Percentiles rank a stretch among this genome's conserved stretches.
These are phyloP conservation scores for Peribolospora kevripleyi DNA, from an alignment of 768 basidiomycete genomes.

Conservation along the genomic window DNA sequence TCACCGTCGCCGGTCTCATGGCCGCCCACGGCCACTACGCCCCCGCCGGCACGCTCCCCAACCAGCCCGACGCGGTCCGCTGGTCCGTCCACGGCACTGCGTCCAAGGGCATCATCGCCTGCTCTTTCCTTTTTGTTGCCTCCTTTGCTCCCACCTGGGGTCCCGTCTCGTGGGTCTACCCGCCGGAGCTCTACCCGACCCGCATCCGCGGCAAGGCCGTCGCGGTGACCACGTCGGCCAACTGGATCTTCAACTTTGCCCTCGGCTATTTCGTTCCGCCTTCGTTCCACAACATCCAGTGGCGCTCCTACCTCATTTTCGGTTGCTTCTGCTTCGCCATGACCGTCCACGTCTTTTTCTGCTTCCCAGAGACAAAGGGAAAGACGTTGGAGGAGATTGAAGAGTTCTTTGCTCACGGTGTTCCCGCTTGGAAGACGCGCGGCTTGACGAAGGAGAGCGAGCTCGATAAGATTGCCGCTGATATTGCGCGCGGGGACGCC, in stretches of 20 bases:
- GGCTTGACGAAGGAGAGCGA: too few species aligned
- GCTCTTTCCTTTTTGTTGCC: slow-evolving; percentile 45
- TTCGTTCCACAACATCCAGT: slow-evolving; percentile 31
- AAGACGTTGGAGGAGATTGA: slow-evolving; percentile 54
- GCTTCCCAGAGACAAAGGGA: slow-evolving; percentile 36
- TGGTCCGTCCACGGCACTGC: slow-evolving; percentile 26
- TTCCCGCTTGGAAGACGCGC: too few species aligned
- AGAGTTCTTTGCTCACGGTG: slow-evolving; percentile 32
- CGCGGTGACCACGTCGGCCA: slow-evolving; percentile 19
- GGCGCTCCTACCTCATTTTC: slow-evolving; percentile 12
- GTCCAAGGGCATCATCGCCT: slow-evolving; percentile 50
- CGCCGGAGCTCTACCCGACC: slow-evolving; percentile 9
- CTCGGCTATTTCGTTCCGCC: slow-evolving; percentile 55
- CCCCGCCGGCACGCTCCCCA: background rate
- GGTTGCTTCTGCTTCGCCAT: slow-evolving; percentile 27
- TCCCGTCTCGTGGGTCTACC: slow-evolving; percentile 35
- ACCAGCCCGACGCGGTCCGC: background rate
- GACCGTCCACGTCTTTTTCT: slow-evolving; percentile 37
- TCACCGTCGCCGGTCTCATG: slow-evolving; percentile 32
- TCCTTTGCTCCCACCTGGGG: slow-evolving; percentile 49
- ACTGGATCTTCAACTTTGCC: slow-evolving; percentile 25
- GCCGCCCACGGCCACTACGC: slow-evolving; percentile 8
- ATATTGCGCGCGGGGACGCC: too few species aligned
- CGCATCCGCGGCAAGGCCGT: slow-evolving; percentile 39
- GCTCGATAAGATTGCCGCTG: too few species aligned